Evolutionary conservation across 108 stramenopile genomes (phyloP).

Genomic region (Parietichytrium sp.): DNA sequence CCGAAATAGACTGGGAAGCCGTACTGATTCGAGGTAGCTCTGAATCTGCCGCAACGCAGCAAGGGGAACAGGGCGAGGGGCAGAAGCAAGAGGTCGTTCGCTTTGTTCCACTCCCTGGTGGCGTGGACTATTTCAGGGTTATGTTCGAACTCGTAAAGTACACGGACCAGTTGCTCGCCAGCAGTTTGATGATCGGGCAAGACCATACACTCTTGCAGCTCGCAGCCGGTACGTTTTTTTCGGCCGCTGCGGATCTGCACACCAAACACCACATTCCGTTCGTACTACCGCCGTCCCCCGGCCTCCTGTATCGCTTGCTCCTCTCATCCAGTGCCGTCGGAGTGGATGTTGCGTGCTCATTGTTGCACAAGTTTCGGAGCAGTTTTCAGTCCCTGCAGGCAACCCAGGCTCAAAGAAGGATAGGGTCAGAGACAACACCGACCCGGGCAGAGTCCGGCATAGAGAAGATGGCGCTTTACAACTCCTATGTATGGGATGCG

Average conservation of each 20-base stretch:
- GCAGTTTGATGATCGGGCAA: background rate
- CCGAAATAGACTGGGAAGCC: background rate
- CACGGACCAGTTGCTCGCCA: background rate
- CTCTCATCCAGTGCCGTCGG: background rate
- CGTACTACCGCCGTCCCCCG: constrained; percentile 34
- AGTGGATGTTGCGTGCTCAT: background rate
- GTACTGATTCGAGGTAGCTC: background rate
- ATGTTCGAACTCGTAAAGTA: background rate
- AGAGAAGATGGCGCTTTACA: constrained; percentile 6
- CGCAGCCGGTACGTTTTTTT: background rate
- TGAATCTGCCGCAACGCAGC: background rate
- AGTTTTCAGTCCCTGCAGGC: background rate
- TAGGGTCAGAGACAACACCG: background rate
- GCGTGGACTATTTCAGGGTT: constrained; percentile 19
- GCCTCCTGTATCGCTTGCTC: background rate
- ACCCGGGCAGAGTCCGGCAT: background rate
- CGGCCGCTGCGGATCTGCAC: background rate
- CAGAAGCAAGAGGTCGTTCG: background rate
- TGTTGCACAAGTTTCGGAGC: background rate
- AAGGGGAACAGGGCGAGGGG: background rate
- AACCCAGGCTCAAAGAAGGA: too few species aligned
- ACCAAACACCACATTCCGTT: background rate
- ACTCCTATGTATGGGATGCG: constrained; percentile 10
- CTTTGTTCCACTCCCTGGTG: background rate
- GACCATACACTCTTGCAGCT: constrained; percentile 7